Percentiles rank a stretch among this genome's conserved stretches.
phyloP scores from a whole-genome alignment of 306 rosid species.

The Pachyrhizus erosus region DNA sequence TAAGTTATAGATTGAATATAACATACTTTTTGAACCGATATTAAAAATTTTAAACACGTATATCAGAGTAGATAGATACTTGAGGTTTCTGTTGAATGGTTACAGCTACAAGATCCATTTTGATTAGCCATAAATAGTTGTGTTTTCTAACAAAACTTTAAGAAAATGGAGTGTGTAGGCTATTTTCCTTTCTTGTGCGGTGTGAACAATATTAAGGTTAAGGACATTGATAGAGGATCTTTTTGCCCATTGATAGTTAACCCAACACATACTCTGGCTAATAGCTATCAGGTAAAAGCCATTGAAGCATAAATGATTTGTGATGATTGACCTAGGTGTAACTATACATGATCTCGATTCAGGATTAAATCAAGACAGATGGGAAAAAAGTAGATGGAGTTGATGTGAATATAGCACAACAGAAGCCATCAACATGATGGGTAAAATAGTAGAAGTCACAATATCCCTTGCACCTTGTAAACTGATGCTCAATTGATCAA shows the following conservation, averaged over 20 bases:
- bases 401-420: background rate
- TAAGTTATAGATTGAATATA: background rate
- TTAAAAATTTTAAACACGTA: background rate
- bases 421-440: slow-evolving; percentile 32
- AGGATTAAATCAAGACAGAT: background rate
- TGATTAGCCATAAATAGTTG: background rate
- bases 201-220: background rate
- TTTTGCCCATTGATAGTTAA: background rate
- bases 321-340: background rate
- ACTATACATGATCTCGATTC: background rate
- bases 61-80: background rate
- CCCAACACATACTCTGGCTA: background rate
- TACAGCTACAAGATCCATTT: slow-evolving; percentile 20
- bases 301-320: background rate
- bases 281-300: background rate
- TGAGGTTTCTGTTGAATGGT: slow-evolving; percentile 20
- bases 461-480: too few relatives aligned
- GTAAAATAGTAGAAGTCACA: slow-evolving; percentile 34
- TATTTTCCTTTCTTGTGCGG: background rate
- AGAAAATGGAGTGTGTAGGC: slow-evolving; percentile 3
- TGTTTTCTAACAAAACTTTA: background rate
- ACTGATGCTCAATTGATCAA: too few relatives aligned
- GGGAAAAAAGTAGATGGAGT: background rate
- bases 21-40: background rate
- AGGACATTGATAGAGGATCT: background rate